Evolutionary conservation across 306 rosid species (phyloP).

Genomic region (Cyclanthera cordifolia): DNA sequence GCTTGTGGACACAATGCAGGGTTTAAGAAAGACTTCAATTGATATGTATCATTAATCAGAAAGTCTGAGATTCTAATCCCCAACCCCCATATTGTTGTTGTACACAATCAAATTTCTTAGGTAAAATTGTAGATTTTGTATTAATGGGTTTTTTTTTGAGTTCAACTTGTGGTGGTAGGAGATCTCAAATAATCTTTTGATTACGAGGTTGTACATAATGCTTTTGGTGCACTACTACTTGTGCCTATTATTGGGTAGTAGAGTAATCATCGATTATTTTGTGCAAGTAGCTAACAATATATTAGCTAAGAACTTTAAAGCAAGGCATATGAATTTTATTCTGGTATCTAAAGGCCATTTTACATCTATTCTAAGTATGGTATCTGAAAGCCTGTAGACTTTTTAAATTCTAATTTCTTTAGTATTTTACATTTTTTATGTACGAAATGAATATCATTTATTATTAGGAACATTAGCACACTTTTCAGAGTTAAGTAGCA

Average conservation of each 20-base stretch:
- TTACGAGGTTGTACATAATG: too few species aligned
- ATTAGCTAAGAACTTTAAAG: not conserved
- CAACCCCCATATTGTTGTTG: too few species aligned
- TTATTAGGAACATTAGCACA: not conserved
- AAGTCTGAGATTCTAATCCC: too few species aligned
- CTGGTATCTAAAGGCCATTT: not conserved
- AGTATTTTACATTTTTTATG: not conserved
- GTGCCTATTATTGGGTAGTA: too few species aligned
- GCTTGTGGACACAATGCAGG: conserved; percentile 2
- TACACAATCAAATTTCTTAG: not conserved
- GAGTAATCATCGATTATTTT: not conserved
- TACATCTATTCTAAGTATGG: not conserved
- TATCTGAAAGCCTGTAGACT: not conserved
- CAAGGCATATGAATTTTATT: not conserved
- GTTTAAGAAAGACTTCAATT: not conserved
- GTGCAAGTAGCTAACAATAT: not conserved
- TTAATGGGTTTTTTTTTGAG: too few species aligned
- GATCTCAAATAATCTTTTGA: too few species aligned
- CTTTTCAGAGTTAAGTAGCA: not conserved
- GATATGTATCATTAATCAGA: not conserved
- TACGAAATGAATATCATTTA: not conserved
- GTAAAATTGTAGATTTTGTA: too few species aligned
- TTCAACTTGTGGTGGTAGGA: too few species aligned
- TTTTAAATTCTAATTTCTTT: not conserved
- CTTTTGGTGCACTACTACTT: too few species aligned